Conservation (phyloP, 768 basidiomycete species). For the Serendipita sp. region DNA sequence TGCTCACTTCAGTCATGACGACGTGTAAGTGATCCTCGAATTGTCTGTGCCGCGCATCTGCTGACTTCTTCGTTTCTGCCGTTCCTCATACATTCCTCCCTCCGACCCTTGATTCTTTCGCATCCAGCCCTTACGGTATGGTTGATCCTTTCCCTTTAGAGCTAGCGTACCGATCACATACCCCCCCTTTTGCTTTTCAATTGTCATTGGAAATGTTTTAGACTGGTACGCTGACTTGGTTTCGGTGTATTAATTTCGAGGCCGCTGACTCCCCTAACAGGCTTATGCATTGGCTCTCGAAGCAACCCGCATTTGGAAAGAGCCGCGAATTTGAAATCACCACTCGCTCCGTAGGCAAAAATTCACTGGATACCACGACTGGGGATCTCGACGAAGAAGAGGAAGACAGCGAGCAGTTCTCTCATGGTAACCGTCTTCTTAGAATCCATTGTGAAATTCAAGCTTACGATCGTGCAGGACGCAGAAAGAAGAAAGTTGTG, state of each 20-base stretch:
- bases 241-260: not conserved
- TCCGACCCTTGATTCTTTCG: too few species aligned
- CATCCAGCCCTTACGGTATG: constrained; percentile 13
- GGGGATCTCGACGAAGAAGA: constrained; percentile 68
- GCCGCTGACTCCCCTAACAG: constrained; percentile 21
- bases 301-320: constrained; percentile 86
- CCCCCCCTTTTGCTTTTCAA: not conserved
- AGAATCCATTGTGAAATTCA: not conserved
- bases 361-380: constrained; percentile 47
- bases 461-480: constrained; percentile 11
- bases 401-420: constrained; percentile 36
- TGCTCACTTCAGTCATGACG: constrained; percentile 76
- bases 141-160: not conserved
- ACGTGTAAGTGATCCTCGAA: constrained; percentile 19
- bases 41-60: not conserved
- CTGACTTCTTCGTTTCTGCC: not conserved
- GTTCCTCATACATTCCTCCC: not conserved
- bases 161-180: not conserved
- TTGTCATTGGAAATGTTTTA: constrained; percentile 5
- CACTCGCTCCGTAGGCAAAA: constrained; percentile 53
- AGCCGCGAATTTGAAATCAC: constrained; percentile 84
- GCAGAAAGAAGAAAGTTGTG: constrained; percentile 60
- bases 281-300: constrained; percentile 82
- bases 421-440: not conserved
- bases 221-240: not conserved